A percentile compares a stretch with the other conserved stretches of the same genome.
Conservation (phyloP, 768 basidiomycete genomes). For the Lyophyllum shimeji region DNA sequence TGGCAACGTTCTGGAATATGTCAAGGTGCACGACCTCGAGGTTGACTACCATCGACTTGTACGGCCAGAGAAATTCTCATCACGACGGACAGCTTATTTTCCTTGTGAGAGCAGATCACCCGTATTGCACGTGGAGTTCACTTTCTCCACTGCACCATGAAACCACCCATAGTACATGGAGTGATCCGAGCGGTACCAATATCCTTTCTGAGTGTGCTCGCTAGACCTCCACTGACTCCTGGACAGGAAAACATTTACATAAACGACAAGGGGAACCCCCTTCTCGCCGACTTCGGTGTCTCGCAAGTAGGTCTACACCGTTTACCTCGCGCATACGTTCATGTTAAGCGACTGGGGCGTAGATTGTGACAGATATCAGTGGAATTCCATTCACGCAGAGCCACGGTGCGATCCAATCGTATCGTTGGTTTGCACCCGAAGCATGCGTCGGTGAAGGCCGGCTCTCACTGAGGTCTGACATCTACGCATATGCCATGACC, state of each 20-base stretch:
- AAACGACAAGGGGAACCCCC: constrained; percentile 39
- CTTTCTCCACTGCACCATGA: constrained; percentile 47
- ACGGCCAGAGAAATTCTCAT: constrained; percentile 2
- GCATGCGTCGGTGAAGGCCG: constrained; percentile 48
- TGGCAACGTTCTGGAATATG: constrained; percentile 49
- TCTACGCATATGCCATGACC: constrained; percentile 60
- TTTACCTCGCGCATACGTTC: neutral
- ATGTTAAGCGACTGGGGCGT: neutral
- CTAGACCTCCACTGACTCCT: neutral
- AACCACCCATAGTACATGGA: constrained; percentile 52
- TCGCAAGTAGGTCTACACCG: constrained; percentile 37
- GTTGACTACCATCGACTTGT: constrained; percentile 48
- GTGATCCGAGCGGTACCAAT: constrained; percentile 48
- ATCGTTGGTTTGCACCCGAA: constrained; percentile 58
- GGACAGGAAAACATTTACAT: constrained; percentile 50
- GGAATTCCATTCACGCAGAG: constrained; percentile 59
- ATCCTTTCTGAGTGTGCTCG: neutral
- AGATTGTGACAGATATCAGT: constrained; percentile 59
- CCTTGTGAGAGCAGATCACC: constrained; percentile 33
- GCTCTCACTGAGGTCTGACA: constrained; percentile 47
- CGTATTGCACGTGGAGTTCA: constrained; percentile 45
- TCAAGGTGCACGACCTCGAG: constrained; percentile 33
- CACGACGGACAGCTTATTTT: neutral
- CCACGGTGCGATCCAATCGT: constrained; percentile 43
- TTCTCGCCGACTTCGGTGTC: constrained; percentile 59